A percentile compares a stretch with the other conserved stretches of the same genome.
Conservation (phyloP, 495 filamentous ascomycete genomes). For the Usnea hakonensis region DNA sequence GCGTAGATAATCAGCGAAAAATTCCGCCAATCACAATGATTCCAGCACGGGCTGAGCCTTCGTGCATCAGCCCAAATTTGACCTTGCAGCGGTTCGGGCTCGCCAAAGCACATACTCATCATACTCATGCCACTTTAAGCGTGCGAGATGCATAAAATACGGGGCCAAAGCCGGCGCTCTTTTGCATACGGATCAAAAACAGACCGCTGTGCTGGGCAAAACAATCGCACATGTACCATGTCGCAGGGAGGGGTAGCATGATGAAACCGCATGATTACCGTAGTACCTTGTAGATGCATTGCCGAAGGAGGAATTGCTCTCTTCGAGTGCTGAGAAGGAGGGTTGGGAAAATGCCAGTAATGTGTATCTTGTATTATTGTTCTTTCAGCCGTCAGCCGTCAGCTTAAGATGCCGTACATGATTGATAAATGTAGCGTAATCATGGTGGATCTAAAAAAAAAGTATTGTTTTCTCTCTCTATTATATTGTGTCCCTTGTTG, state of each 20-base stretch:
- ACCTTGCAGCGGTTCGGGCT: slow-evolving; percentile 29
- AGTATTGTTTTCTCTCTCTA: too few species aligned
- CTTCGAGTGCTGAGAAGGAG: too few species aligned
- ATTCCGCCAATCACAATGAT: slow-evolving; percentile 12
- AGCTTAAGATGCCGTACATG: neutral
- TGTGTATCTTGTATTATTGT: neutral
- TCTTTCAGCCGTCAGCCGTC: neutral
- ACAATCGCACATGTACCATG: neutral
- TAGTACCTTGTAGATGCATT: neutral
- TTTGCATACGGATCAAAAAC: neutral
- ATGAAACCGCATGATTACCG: neutral
- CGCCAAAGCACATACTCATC: slow-evolving; percentile 21
- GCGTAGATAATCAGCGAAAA: slow-evolving; percentile 8
- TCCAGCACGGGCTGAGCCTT: slow-evolving; percentile 21
- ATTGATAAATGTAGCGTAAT: neutral
- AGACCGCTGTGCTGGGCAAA: neutral
- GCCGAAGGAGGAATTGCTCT: too few species aligned
- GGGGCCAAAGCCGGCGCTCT: neutral
- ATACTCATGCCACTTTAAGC: slow-evolving; percentile 23
- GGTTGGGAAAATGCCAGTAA: too few species aligned
- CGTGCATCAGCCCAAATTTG: slow-evolving; percentile 19
- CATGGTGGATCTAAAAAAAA: neutral
- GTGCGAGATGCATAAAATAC: slow-evolving; percentile 3
- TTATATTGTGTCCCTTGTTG: neutral
- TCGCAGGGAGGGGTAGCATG: neutral